These are phyloP conservation scores for Xylaria sp. DNA, from an alignment of 2,329 filamentous ascomycete species.

Conservation along the genomic window DNA sequence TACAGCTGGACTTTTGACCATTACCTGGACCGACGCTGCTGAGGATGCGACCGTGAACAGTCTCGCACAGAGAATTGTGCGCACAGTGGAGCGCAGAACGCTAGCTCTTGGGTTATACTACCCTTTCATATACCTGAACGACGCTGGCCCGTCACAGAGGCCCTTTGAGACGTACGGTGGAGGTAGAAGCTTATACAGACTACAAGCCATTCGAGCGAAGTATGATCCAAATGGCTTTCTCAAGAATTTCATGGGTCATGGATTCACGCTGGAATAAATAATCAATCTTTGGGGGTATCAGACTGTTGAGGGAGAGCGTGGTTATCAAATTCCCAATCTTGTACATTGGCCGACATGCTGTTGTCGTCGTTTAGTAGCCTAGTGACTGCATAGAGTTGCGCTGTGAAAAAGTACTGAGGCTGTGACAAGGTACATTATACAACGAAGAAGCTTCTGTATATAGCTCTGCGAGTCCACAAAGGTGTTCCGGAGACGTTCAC, in stretches of 20 bases:
- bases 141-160: conserved; percentile 24
- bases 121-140: conserved; percentile 36
- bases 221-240: conserved; percentile 34
- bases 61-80: conserved; percentile 15
- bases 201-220: conserved; percentile 26
- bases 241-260: conserved; percentile 28
- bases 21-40: conserved; percentile 32
- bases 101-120: conserved; percentile 27
- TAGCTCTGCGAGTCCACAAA: too few relatives aligned
- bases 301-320: not conserved
- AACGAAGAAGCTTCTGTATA: too few relatives aligned
- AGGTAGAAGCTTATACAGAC: conserved; percentile 28
- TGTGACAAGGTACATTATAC: too few relatives aligned
- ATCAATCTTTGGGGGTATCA: too few relatives aligned
- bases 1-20: conserved; percentile 33
- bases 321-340: not conserved
- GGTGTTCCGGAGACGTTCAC: too few relatives aligned
- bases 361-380: too few relatives aligned
- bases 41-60: conserved; percentile 28
- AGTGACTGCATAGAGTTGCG: too few relatives aligned
- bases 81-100: conserved; percentile 24
- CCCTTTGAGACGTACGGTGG: conserved; percentile 31
- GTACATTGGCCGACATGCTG: not conserved
- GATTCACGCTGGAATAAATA: conserved; percentile 25
- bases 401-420: too few relatives aligned